phyloP scores from a whole-genome alignment of 2,329 filamentous ascomycete species.

The Metarhizium brunneum region DNA sequence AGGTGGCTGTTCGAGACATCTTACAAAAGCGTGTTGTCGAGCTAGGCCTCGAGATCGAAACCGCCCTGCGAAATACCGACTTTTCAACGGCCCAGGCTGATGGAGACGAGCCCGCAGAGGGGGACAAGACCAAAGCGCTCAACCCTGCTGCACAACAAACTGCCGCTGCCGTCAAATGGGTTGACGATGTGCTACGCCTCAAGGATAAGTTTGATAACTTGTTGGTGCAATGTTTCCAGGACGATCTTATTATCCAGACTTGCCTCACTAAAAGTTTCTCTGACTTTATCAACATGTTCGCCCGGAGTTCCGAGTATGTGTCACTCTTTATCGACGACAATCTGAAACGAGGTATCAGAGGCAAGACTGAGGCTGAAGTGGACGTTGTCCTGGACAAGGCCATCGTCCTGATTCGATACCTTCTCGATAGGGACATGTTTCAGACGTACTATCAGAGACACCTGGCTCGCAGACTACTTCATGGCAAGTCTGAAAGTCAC shows the following conservation, averaged over 20 bases:
- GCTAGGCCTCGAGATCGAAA: conserved; percentile 77
- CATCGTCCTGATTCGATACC: conserved; percentile 76
- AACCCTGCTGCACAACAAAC: conserved; percentile 66
- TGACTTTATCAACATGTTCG: conserved; percentile 89
- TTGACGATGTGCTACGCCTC: conserved; percentile 75
- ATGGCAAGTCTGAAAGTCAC: conserved; percentile 81
- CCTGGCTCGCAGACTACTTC: conserved; percentile 75
- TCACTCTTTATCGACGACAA: conserved; percentile 97
- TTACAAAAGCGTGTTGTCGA: conserved; percentile 69
- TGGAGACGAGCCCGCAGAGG: conserved; percentile 38
- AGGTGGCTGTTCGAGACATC: conserved; percentile 58
- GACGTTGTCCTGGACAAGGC: conserved; percentile 81
- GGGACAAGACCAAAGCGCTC: conserved; percentile 24
- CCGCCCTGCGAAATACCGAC: conserved; percentile 46
- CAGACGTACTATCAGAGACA: conserved; percentile 98
- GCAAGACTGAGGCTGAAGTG: conserved; percentile 82
- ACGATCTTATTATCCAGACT: conserved; percentile 70
- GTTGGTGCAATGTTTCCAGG: conserved; percentile 61
- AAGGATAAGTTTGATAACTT: conserved; percentile 87
- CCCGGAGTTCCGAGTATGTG: conserved; percentile 79
- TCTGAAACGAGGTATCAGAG: conserved; percentile 85
- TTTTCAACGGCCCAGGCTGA: conserved; percentile 33
- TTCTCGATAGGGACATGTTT: conserved; percentile 88
- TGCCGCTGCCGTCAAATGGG: conserved; percentile 84
- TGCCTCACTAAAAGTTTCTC: conserved; percentile 80